Base-by-base conservation (phyloP, 2,329 filamentous ascomycete species). In the Clonostachys solani region DNA sequence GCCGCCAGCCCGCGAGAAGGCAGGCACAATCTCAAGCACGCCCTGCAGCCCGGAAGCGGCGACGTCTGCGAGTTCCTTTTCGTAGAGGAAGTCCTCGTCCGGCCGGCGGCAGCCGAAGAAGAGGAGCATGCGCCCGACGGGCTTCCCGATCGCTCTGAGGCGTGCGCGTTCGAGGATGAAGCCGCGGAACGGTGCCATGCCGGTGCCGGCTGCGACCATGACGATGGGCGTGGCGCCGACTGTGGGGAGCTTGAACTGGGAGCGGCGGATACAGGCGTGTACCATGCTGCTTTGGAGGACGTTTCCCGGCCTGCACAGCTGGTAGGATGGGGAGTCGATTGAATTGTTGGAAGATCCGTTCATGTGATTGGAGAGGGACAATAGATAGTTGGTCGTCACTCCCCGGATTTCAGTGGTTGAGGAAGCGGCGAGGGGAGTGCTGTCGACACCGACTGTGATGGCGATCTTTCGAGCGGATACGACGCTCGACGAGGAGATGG, bases 161-260 rank as follows among this genome's bases (percentile, higher is more conserved):
- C 17, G 35, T 18, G 49, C 55, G 2, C 59, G 52, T 40, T 61
- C 60, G 1, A 53, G 51, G 8, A 60, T 49, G 17, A 63, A 63
- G 3, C 54, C 60, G 3, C 60, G 52, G 46, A 62, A 62, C 0
- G 73, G 73, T 1, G 74, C 74, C 15, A 78, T 58, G 5, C 75
- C 75, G 0, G 74, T 78, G 1, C 77, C 77, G 0, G 74, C 67
- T 0, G 62, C 73, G 9, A 80, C 62, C 71, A 80, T 75, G 44
- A 82, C 64, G 12, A 83, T 58, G 0, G 77, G 78, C 0, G 62
- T 69, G n/a, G 86, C 81, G 5, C 90, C 88, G 60, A 95, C 89
- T 12, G 90, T 95, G 7, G 91, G 91, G 33, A 95, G 80, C 72
- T 95, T 95, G 81, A 96, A 96, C 73, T 95, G 95, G 49, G 91